Percentiles rank a stretch among this genome's conserved stretches.
Evolutionary conservation across 225 moss, liverwort and hornwort genomes (phyloP).

Genomic region (Lunularia cruciata): DNA sequence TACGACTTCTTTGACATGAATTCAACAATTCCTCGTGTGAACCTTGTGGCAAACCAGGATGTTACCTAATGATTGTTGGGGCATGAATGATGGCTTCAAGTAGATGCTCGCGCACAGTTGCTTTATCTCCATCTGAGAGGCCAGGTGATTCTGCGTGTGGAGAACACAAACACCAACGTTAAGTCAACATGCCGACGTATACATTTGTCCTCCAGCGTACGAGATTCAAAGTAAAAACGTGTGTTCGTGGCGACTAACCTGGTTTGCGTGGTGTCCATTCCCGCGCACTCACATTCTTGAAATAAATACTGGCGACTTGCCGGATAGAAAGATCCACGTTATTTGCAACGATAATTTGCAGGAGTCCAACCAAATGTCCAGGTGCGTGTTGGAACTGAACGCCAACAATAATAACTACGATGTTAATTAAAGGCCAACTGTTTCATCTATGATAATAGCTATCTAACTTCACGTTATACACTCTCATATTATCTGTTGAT

Average conservation of each 20-base stretch:
- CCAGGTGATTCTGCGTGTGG: conserved; percentile 55
- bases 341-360: conserved; percentile 78
- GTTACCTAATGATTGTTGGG: conserved; percentile 84
- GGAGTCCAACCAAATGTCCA: conserved; percentile 93
- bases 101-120: conserved; percentile 77
- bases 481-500: too few species aligned
- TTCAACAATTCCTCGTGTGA: too few species aligned
- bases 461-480: too few species aligned
- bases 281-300: conserved; percentile 94
- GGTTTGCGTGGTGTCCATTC: conserved; percentile 90
- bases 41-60: too few species aligned
- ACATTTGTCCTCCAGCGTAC: neutral
- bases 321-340: conserved; percentile 91
- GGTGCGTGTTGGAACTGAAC: conserved; percentile 85
- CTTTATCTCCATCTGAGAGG: conserved; percentile 76
- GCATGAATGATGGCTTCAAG: conserved; percentile 96
- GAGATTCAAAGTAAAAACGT: too few species aligned
- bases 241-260: conserved; percentile 49
- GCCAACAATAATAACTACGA: too few species aligned
- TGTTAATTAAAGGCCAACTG: too few species aligned
- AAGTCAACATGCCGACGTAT: neutral
- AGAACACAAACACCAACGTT: neutral
- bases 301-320: conserved; percentile 94
- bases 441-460: too few species aligned
- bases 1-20: too few species aligned